phyloP scores from a whole-genome alignment of 208 protist species.

The Herpetomonas tarakana region DNA sequence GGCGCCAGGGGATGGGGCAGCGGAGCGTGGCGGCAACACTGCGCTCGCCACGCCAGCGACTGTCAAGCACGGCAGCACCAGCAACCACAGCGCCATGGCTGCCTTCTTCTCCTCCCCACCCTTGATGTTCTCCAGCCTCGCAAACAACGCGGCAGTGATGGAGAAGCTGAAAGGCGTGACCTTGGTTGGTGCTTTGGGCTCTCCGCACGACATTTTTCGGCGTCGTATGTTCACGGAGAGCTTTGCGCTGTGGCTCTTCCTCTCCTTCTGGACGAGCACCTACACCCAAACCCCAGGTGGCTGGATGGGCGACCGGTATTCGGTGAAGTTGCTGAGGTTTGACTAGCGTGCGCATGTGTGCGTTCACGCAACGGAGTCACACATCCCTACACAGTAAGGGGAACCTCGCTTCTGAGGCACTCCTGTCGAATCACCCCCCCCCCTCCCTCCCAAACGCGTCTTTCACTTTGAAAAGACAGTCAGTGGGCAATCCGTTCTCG shows the following conservation, averaged over 20 bases:
- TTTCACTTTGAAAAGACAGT: too few species aligned
- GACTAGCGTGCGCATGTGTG: constrained; percentile 2
- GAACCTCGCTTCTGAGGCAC: too few species aligned
- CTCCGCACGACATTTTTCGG: constrained; percentile 74
- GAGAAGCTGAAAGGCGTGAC: constrained; percentile 47
- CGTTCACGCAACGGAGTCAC: not conserved
- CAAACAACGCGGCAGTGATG: constrained; percentile 27
- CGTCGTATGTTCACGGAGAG: constrained; percentile 51
- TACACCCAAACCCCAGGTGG: constrained; percentile 45
- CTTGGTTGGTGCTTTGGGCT: constrained; percentile 80
- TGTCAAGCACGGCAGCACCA: too few species aligned
- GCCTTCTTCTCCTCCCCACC: too few species aligned
- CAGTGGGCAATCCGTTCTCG: too few species aligned
- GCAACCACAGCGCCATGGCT: too few species aligned
- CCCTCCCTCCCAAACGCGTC: too few species aligned
- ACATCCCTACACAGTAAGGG: too few species aligned
- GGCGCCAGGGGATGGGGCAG: too few species aligned
- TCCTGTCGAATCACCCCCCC: too few species aligned
- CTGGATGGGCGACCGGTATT: constrained; percentile 51
- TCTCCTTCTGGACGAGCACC: constrained; percentile 75
- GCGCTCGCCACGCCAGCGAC: too few species aligned
- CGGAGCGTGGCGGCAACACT: too few species aligned
- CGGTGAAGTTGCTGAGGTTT: constrained; percentile 69
- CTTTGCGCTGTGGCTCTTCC: constrained; percentile 73
- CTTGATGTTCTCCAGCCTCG: constrained; percentile 12